These are phyloP conservation scores for Macrolepiota albuminosa DNA, from an alignment of 768 basidiomycete genomes.

Conservation along the genomic window DNA sequence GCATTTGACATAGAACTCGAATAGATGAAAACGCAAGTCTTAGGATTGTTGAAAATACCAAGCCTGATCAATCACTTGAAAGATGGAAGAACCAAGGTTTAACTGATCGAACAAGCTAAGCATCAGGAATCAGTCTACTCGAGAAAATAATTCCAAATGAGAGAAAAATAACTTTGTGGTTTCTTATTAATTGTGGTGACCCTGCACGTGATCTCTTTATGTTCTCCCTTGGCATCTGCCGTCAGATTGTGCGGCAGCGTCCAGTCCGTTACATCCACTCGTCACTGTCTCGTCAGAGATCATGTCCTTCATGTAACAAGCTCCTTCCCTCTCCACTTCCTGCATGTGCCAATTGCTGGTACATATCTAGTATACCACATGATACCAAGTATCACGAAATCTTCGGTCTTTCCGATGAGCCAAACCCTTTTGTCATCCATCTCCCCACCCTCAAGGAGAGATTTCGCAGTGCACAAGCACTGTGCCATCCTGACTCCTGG, in stretches of 20 bases:
- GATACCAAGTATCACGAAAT: constrained; percentile 61
- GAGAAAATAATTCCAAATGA: too few relatives aligned
- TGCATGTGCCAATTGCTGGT: constrained; percentile 70
- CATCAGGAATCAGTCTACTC: too few relatives aligned
- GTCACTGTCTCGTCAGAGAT: constrained; percentile 4
- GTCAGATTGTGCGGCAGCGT: constrained; percentile 7
- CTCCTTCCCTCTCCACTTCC: constrained; percentile 62
- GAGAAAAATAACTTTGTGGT: too few relatives aligned
- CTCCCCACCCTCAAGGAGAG: constrained; percentile 50
- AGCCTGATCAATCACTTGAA: too few relatives aligned
- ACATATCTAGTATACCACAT: constrained; percentile 54
- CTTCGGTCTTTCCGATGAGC: constrained; percentile 54
- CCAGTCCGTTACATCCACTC: constrained; percentile 9
- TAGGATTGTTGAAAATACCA: too few relatives aligned
- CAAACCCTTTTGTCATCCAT: constrained; percentile 73
- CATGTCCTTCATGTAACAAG: constrained; percentile 61
- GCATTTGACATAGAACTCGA: background rate
- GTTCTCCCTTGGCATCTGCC: constrained; percentile 8
- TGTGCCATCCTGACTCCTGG: constrained; percentile 88
- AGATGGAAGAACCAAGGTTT: too few relatives aligned
- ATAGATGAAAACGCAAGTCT: background rate
- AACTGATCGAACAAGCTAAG: too few relatives aligned
- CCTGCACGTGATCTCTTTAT: background rate
- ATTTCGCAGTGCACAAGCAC: constrained; percentile 68
- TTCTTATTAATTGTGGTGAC: too few relatives aligned